Evolutionary conservation across 805 yeast genomes (phyloP).

Genomic region (Barnettozyma sp.): DNA sequence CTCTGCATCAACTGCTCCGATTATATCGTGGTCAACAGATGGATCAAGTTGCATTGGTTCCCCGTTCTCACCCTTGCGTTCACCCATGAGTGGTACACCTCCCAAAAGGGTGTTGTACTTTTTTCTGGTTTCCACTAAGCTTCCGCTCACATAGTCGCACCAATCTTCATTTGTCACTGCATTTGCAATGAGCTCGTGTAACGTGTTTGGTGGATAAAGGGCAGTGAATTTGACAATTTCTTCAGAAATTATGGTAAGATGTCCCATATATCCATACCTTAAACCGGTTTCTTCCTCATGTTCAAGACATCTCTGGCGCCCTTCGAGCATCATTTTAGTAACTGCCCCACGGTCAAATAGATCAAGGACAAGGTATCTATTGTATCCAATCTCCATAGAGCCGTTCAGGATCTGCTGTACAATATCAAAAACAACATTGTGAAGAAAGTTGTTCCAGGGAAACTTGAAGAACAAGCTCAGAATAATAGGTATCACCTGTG

Average conservation of each 20-base stretch:
- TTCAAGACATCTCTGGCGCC: conserved; percentile 52
- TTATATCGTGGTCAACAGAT: conserved; percentile 31
- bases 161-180: conserved; percentile 46
- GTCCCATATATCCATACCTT: conserved; percentile 96
- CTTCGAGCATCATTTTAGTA: conserved; percentile 51
- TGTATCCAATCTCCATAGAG: conserved; percentile 75
- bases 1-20: conserved; percentile 21
- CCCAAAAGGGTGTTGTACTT: conserved; percentile 93
- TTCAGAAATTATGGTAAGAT: conserved; percentile 85
- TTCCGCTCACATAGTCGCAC: conserved; percentile 77
- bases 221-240: conserved; percentile 82
- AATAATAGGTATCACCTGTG: conserved; percentile 59
- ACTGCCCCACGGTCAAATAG: conserved; percentile 59
- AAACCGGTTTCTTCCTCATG: conserved; percentile 54
- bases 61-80: conserved; percentile 29
- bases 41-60: conserved; percentile 27
- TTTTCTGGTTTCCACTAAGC: conserved; percentile 82
- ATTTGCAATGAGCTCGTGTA: conserved; percentile 29
- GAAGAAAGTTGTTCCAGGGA: conserved; percentile 97
- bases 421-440: conserved; percentile 93
- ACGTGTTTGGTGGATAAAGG: conserved; percentile 21
- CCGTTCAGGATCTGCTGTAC: conserved; percentile 94
- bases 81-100: conserved; percentile 39
- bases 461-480: conserved; percentile 68
- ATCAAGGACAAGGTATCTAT: conserved; percentile 67